Conservation (phyloP, 2,329 filamentous ascomycete species). For the Colletotrichum karsti region DNA sequence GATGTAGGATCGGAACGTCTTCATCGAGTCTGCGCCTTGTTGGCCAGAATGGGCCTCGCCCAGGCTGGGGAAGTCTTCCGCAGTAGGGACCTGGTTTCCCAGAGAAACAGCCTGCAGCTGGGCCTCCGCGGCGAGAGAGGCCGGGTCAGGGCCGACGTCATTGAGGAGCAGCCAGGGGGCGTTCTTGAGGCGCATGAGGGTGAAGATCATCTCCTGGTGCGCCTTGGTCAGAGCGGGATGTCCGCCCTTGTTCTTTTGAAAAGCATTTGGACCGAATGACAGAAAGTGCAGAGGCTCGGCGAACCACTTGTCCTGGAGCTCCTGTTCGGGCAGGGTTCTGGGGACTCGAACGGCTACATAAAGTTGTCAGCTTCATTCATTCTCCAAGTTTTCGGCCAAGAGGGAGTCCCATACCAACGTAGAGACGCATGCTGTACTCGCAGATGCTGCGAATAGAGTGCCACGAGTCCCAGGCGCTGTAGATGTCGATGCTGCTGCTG, state of each 20-base stretch:
- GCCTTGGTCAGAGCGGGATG: conserved; percentile 68
- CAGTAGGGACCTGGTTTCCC: conserved; percentile 45
- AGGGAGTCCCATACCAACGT: conserved; percentile 75
- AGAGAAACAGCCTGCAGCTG: conserved; percentile 24
- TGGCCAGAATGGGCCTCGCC: conserved; percentile 65
- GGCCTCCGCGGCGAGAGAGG: conserved; percentile 16
- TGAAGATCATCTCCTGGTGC: conserved; percentile 69
- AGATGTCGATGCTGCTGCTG: conserved; percentile 68
- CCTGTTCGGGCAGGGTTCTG: conserved; percentile 64
- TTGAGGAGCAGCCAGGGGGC: conserved; percentile 71
- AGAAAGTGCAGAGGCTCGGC: conserved; percentile 73
- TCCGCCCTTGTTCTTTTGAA: conserved; percentile 68
- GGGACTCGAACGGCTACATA: conserved; percentile 64
- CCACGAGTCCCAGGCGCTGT: conserved; percentile 93
- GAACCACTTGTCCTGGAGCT: conserved; percentile 74
- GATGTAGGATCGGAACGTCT: conserved; percentile 57
- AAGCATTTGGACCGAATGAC: conserved; percentile 60
- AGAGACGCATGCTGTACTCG: conserved; percentile 83
- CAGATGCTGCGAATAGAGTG: conserved; percentile 85
- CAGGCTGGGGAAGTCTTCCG: conserved; percentile 73
- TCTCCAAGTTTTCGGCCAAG: background rate
- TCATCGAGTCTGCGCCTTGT: conserved; percentile 33
- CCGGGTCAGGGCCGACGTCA: conserved; percentile 61
- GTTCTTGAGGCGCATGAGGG: conserved; percentile 71
- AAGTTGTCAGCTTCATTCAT: background rate